These are phyloP conservation scores for Ceratobasidium sp. DNA, from an alignment of 1,284 basidiomycete species.

Conservation along the genomic window DNA sequence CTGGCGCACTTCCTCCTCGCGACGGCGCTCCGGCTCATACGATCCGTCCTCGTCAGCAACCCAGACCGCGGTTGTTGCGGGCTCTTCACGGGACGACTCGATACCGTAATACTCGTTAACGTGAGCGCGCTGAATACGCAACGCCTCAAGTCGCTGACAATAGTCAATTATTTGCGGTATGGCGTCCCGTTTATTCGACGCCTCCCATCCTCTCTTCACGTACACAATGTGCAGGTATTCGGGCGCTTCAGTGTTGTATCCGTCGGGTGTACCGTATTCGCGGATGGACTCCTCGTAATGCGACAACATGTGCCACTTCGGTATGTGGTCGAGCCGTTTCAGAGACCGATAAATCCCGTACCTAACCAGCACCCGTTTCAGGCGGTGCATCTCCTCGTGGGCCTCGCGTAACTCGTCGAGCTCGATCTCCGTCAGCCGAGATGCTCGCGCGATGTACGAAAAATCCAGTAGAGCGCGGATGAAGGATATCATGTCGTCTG, in stretches of 20 bases:
- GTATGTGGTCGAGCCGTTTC: background rate
- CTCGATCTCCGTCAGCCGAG: background rate
- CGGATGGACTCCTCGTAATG: constrained; percentile 37
- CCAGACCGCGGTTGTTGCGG: background rate
- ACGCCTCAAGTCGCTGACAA: no score
- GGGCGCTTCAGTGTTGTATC: constrained; percentile 45
- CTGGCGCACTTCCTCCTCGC: background rate
- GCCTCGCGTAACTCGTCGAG: constrained; percentile 39
- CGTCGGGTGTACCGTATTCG: constrained; percentile 43
- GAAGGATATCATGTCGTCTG: background rate
- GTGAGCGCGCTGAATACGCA: no score
- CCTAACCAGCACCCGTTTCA: background rate
- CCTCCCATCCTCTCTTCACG: constrained; percentile 42
- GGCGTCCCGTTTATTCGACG: constrained; percentile 33
- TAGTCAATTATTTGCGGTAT: constrained; percentile 40
- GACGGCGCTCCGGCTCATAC: background rate
- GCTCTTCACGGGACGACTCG: constrained; percentile 17
- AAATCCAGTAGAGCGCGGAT: background rate
- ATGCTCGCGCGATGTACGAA: background rate
- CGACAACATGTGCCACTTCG: constrained; percentile 40
- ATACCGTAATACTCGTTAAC: no score
- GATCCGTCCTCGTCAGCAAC: background rate
- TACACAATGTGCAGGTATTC: constrained; percentile 43
- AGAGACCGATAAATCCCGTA: no score
- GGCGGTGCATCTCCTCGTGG: constrained; percentile 46